Base-by-base conservation (phyloP, 495 filamentous ascomycete genomes). In the Cairneyella variabilis region DNA sequence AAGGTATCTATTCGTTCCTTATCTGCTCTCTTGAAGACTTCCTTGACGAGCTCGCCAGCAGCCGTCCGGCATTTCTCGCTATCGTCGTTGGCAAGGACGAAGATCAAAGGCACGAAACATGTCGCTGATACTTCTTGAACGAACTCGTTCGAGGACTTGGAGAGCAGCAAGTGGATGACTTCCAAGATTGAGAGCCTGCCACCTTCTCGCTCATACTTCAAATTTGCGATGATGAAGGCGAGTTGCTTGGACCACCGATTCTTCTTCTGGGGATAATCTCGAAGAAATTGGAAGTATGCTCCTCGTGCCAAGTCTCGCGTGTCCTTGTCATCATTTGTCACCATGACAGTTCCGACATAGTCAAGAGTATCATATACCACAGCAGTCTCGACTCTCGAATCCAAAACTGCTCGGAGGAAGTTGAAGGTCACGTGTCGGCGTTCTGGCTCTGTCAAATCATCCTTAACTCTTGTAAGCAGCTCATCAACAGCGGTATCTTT, bases 101-200 rank as follows among this genome's bases (percentile, higher is more conserved):
- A 83, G 18, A 96, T 81, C 16, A 98, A 67, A 0, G 91, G 90
- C 16, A 92, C 73, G 70, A 97, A 97, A 66, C 91, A 89, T 11
- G 82, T 87, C 22, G 76, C 80, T 3, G 90, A 71, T 27, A 96
- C 80, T 48, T 96, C 86, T 63, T 95, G 89, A 4, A 89, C 78
- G 32, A 92, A 76, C 26, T 90, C 84, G 17, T 88, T 80, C 6
- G 84, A 83, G 7, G 89, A 82, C 66, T 96, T 97, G 23, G 83
- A 83, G 16, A 96, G 69, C 14, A 98, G 70, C 43, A 91, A 74
- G 63, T 97, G 82, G 42, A 96, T 76, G 26, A 88, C 81, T 69
- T 98, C 93, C 79, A 98, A 86, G 21, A 96, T 85, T 0, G 90
- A 96, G 56, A 93, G 79, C 20, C 93, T 80, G 22, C 93, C 93